Base-by-base conservation (phyloP, 2,329 filamentous ascomycete genomes). In the Claviceps spartinae region DNA sequence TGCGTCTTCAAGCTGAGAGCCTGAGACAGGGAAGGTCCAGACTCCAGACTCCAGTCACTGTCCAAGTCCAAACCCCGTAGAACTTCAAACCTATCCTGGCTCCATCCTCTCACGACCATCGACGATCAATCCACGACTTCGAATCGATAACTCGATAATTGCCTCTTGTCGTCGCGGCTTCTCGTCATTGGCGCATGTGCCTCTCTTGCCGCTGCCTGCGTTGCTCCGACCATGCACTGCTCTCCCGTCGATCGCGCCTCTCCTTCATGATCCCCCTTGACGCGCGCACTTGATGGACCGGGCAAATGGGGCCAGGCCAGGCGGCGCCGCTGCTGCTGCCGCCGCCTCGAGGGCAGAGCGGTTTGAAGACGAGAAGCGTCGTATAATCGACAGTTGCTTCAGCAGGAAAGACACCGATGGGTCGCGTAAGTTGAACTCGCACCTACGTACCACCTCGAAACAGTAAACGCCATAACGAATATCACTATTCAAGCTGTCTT, bases 321-420 rank as follows among this genome's bases (percentile, higher is more conserved):
- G 61, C 58, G 58, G 64, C 52, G 62, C 65, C 58, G 62, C 65
- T 58, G 60, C 62, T 58, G 59, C 65, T 52, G 62, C 65, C 58
- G 61, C 65, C 58, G 60, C 62, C 59, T 64, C 58, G 56, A 66
- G 67, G 60, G 91, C 91, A 52, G 88, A 95, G 72, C 81, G 82
- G 61, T 98, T 97, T 67, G 93, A 98, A 68, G 89, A 97, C 64
- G 93, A 98, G 76, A 95, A 96, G 76, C 79, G 81, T 66, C 82
- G 93, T 65, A 96, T 98, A 62, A 85, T 95, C 58, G 86, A 95
- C 57, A 95, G 87, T 69, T 96, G 90, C 72, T 98, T 97, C 73
- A 79, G 75, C 67, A 96, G 94, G 73, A 84, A 83, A 62, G 93
- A 97, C 65, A 77, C 81, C 43, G 87, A 95, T 69, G 90, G 90